Percentiles rank a stretch among this genome's conserved stretches.
Evolutionary conservation across 805 yeast species (phyloP).

Genomic region (Barnettozyma californica): DNA sequence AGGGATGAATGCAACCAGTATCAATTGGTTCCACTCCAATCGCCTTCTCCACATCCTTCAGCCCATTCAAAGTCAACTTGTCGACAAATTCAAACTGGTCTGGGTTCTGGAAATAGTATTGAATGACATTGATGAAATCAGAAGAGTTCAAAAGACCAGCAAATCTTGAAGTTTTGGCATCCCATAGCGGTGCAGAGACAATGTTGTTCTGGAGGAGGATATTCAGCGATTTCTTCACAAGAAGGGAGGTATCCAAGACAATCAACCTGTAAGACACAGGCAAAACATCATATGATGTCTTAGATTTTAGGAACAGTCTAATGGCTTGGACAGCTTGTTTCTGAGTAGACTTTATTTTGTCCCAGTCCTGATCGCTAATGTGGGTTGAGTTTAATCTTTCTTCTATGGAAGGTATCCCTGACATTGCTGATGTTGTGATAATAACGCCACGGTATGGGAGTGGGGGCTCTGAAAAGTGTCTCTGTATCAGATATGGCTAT

Average conservation of each 20-base stretch:
- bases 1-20: slow-evolving; percentile 85
- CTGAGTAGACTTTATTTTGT: slow-evolving; percentile 33
- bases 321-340: slow-evolving; percentile 76
- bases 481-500: background rate
- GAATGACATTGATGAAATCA: slow-evolving; percentile 92
- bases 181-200: slow-evolving; percentile 97
- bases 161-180: slow-evolving; percentile 79
- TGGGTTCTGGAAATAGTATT: slow-evolving; percentile 85
- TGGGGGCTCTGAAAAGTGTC: background rate
- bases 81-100: slow-evolving; percentile 87
- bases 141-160: slow-evolving; percentile 91
- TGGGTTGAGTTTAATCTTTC: slow-evolving; percentile 23
- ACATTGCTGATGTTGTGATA: slow-evolving; percentile 6
- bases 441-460: background rate
- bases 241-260: slow-evolving; percentile 85
- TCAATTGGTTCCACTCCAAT: slow-evolving; percentile 85
- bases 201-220: slow-evolving; percentile 88
- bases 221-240: slow-evolving; percentile 86
- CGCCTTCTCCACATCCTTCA: slow-evolving; percentile 80
- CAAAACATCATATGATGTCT: slow-evolving; percentile 92
- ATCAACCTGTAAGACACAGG: slow-evolving; percentile 92
- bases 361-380: slow-evolving; percentile 9
- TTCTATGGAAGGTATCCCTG: slow-evolving; percentile 21
- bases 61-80: slow-evolving; percentile 75
- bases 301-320: slow-evolving; percentile 75